Conservation (phyloP, 306 rosid genomes). For the Glycine latifolia region DNA sequence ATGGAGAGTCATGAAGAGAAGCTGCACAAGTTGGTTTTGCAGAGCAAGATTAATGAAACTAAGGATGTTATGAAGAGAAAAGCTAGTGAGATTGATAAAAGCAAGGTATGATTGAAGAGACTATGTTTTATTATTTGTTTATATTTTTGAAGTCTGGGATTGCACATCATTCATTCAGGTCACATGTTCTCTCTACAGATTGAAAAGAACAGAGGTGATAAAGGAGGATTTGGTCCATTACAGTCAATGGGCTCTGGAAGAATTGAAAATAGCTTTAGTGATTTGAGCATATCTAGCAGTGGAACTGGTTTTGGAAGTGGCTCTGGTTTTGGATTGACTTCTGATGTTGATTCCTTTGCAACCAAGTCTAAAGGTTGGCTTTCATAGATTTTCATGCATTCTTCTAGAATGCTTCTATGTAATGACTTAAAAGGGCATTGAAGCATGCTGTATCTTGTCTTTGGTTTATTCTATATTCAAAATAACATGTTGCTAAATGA, state of each 20-base stretch:
- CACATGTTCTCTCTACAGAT: constrained; percentile 62
- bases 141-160: neutral
- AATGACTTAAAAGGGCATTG: constrained; percentile 34
- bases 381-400: constrained; percentile 37
- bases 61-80: constrained; percentile 97
- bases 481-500: constrained; percentile 37
- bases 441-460: constrained; percentile 20
- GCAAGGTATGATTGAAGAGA: constrained; percentile 75
- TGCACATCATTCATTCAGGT: constrained; percentile 6
- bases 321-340: constrained; percentile 76
- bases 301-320: constrained; percentile 94
- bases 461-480: constrained; percentile 36
- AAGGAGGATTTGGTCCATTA: constrained; percentile 81
- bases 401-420: constrained; percentile 24
- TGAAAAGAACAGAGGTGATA: constrained; percentile 88
- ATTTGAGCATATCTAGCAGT: constrained; percentile 79
- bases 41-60: constrained; percentile 95
- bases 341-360: constrained; percentile 81
- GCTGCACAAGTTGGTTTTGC: constrained; percentile 89
- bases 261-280: constrained; percentile 78
- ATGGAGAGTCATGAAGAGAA: constrained; percentile 99
- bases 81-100: constrained; percentile 98
- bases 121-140: constrained; percentile 3
- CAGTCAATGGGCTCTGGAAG: constrained; percentile 95
- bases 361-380: constrained; percentile 84